Evolutionary conservation across 495 filamentous ascomycete species (phyloP).

Genomic region (Coniosporium apollinis): DNA sequence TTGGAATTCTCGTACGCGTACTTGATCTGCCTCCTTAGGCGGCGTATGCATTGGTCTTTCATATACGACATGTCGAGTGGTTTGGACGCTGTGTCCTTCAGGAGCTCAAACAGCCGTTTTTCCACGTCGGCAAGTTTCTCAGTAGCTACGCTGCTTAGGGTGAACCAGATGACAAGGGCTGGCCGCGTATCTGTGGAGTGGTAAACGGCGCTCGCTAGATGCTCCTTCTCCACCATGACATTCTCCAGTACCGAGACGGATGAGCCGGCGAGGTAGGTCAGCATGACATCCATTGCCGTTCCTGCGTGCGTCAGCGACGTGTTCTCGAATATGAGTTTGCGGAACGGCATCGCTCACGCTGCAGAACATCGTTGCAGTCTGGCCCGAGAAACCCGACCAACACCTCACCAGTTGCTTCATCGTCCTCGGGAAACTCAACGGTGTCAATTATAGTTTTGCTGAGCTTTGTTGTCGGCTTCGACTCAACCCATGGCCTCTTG

Average conservation of each 20-base stretch:
- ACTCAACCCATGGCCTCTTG: conserved; percentile 82
- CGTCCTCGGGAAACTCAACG: conserved; percentile 90
- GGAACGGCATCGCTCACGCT: too few relatives aligned
- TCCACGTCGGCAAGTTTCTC: conserved; percentile 71
- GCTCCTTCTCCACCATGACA: conserved; percentile 80
- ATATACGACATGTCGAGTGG: conserved; percentile 80
- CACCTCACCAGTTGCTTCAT: conserved; percentile 81
- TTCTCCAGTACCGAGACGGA: conserved; percentile 87
- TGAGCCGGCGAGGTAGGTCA: conserved; percentile 78
- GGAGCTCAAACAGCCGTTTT: conserved; percentile 64
- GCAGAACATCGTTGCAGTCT: conserved; percentile 43
- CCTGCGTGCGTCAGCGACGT: too few relatives aligned
- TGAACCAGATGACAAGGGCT: conserved; percentile 68
- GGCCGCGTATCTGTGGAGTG: conserved; percentile 61
- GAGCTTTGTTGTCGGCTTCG: conserved; percentile 53
- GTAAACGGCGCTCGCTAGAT: conserved; percentile 67
- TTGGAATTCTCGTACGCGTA: conserved; percentile 61
- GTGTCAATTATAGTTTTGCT: conserved; percentile 51
- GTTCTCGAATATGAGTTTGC: too few relatives aligned
- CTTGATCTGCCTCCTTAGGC: conserved; percentile 61
- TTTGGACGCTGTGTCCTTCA: conserved; percentile 62
- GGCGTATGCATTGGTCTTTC: conserved; percentile 62
- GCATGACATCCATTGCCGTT: conserved; percentile 51
- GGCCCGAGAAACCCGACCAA: conserved; percentile 74
- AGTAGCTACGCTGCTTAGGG: conserved; percentile 69